These are phyloP conservation scores for Tylopilus vinaceipallidus DNA, from an alignment of 768 basidiomycete genomes.

Conservation along the genomic window DNA sequence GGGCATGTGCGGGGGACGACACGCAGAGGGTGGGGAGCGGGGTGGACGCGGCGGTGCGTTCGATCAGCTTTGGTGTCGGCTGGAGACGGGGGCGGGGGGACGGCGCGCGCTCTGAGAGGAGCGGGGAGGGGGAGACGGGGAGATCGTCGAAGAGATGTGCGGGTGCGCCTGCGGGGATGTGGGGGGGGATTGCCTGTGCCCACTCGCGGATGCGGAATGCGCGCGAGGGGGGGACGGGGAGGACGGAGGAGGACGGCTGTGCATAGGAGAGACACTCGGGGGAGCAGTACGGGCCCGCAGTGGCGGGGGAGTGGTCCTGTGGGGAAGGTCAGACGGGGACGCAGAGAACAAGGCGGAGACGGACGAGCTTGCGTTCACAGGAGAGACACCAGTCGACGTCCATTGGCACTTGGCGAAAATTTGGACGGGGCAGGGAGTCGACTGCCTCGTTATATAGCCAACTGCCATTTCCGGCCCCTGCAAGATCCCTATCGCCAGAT, in stretches of 20 bases:
- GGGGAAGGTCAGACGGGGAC: not conserved
- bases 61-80: slow-evolving; percentile 36
- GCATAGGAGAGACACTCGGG: slow-evolving; percentile 39
- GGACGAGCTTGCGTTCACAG: slow-evolving; percentile 58
- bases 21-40: slow-evolving; percentile 50
- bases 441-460: slow-evolving; percentile 27
- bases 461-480: slow-evolving; percentile 20
- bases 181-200: slow-evolving; percentile 31
- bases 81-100: slow-evolving; percentile 24
- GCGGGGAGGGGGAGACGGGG: not conserved
- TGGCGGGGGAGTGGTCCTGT: slow-evolving; percentile 29
- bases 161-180: slow-evolving; percentile 33
- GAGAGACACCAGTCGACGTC: slow-evolving; percentile 72
- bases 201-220: slow-evolving; percentile 26
- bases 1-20: slow-evolving; percentile 38
- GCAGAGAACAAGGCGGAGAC: slow-evolving; percentile 24
- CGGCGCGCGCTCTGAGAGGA: slow-evolving; percentile 12
- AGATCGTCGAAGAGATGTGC: slow-evolving; percentile 26
- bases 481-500: slow-evolving; percentile 27
- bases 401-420: slow-evolving; percentile 37
- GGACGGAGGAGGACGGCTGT: slow-evolving; percentile 34
- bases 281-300: slow-evolving; percentile 53
- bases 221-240: not conserved
- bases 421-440: slow-evolving; percentile 8
- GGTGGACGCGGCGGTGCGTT: slow-evolving; percentile 29